Base-by-base conservation (phyloP, 1,284 basidiomycete genomes). In the Irpex sp. region DNA sequence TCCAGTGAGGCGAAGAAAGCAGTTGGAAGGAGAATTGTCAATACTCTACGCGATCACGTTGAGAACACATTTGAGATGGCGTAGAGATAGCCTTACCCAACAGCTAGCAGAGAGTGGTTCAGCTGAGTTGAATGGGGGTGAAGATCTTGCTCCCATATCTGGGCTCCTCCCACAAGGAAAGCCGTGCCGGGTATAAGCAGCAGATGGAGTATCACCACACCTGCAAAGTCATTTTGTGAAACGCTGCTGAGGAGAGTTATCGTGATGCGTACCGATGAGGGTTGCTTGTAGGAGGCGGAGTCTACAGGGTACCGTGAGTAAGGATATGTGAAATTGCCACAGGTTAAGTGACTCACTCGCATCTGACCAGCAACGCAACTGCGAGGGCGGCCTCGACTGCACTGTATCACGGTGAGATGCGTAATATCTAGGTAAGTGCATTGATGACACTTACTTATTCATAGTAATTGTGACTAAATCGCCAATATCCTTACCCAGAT, bases 1-100 rank as follows among this genome's bases (percentile, higher is more conserved):
- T 85, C 80, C n/a, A 87, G 71, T 0, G 87, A 84, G 5, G 86
- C 79, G 66, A 89, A 91, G 73, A 87, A 85, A 2, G 86, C 85
- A 6, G 84, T 82, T 1, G 88, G 88, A 1, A 90, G 74, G 5
- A 89, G 74, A 3, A 89, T 75, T 13, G 83, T 79, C 66, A 91
- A 70, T 1, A 89, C 85, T n/a, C 88, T 89, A 2, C 19, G 17
- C 6, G 11, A 15, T 44, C 11, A 15, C 40, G 38, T 40, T 40
- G n/a, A 40, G 38, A 6, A 40, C 6, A 40, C 38, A 40, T 40
- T 5, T 5, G 38, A 40, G 38, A 5, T 40, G 48, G n/a, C n/a
- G n/a, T n/a, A n/a, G n/a, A n/a, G n/a, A n/a, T n/a, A n/a, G n/a
- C n/a, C n/a, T n/a, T n/a, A n/a, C n/a, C 88, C 88, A 65, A 90